Evolutionary conservation across 768 basidiomycete species (phyloP), one percentile per base, ranked within the genome.

Genomic region (Mycena kentingensis): DNA sequence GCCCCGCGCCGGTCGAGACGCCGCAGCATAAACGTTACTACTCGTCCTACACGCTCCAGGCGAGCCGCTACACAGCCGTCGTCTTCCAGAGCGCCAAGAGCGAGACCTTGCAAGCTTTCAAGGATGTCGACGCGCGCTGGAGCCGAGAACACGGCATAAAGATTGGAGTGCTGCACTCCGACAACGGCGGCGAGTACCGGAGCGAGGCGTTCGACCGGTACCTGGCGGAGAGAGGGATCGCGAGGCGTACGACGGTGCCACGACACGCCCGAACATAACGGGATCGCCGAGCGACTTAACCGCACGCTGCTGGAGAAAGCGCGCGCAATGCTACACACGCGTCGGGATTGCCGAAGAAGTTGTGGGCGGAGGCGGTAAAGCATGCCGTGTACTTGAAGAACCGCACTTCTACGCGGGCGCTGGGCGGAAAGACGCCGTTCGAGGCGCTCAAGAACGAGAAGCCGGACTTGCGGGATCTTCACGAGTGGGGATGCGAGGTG

Each of bases 271-370:
- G 57, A 73, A 27, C 65, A 74, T 51, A 74, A 74, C 51, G 69
- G 75, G 8, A 52, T 76, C 10, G 70, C 72, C 0, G 73, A 77
- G 52, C 51, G 66, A 5, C 60, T 67, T 16, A 75, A 70, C 31
- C 52, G 68, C 4, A 66, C 60, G 0, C 32, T 70, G 1, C 10
- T 67, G 2, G 66, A 73, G 24, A 51, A 61, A 8, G 63, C 65
- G 10, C 54, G 61, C 1, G 70, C 74, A 0, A 60, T 73, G 61
- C 55, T 65, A 0, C 60, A 63, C n/a, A n/a, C 41, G 51, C 48
- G 6, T 50, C 58, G 1, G 55, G 58, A 11, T 50, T 73, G 0
- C 68, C 67, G 3, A 60, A 57, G 10, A 60, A 49, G 22, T 61
- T 75, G 3, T 76, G 72, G 70, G 64, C 46, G 3, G 67, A 70